Conservation (phyloP, 164 flowering plant genomes). For the Akebia trifoliata region DNA sequence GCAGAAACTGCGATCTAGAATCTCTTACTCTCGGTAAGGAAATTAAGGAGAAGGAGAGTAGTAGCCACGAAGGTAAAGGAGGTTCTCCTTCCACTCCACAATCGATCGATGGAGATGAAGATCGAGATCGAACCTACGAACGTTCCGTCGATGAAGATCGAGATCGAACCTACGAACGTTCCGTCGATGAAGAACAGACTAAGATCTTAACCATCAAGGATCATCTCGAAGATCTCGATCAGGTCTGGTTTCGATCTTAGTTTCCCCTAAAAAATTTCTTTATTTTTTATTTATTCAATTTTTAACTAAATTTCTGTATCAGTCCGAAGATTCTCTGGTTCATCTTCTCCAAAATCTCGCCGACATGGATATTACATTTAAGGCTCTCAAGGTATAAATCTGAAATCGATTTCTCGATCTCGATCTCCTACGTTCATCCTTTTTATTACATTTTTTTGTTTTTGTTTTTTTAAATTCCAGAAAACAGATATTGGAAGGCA, state of each 20-base stretch:
- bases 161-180: background rate
- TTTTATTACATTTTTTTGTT: background rate
- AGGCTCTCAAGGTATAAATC: constrained; percentile 66
- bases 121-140: constrained; percentile 1
- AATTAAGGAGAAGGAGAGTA: constrained; percentile 7
- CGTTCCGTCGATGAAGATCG: constrained; percentile 38
- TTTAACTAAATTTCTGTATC: background rate
- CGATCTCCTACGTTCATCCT: background rate
- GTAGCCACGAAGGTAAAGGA: constrained; percentile 3
- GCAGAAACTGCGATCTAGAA: constrained; percentile 38
- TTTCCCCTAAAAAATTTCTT: background rate
- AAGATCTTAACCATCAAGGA: constrained; percentile 62
- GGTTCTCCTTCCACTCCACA: constrained; percentile 14
- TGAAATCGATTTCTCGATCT: background rate
- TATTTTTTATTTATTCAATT: background rate
- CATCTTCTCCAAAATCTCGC: constrained; percentile 73
- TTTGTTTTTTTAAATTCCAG: constrained; percentile 25
- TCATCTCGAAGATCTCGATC: constrained; percentile 73
- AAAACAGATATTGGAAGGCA: constrained; percentile 50
- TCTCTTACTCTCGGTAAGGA: background rate
- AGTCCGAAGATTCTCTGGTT: constrained; percentile 70
- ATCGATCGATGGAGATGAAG: constrained; percentile 21
- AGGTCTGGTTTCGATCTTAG: constrained; percentile 34
- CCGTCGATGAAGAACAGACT: constrained; percentile 56
- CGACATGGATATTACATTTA: constrained; percentile 88